A percentile compares a stretch with the other conserved stretches of the same genome.
Evolutionary conservation across 2,329 filamentous ascomycete genomes (phyloP).

Genomic region (Alternaria solani): DNA sequence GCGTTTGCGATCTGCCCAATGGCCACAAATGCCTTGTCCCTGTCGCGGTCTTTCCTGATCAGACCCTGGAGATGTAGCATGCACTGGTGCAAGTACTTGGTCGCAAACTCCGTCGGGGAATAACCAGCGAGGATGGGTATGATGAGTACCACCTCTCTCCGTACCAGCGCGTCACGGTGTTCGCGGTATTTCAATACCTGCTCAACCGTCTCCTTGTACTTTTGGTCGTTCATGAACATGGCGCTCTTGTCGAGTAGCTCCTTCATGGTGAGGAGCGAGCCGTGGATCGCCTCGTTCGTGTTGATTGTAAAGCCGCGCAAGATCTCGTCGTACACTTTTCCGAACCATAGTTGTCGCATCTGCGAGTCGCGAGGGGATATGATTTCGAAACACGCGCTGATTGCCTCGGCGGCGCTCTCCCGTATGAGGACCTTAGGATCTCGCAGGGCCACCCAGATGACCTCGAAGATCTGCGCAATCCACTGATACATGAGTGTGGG

Average conservation of each 20-base stretch:
- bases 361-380: slow-evolving; percentile 90
- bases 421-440: slow-evolving; percentile 91
- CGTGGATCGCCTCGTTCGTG: slow-evolving; percentile 88
- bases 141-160: slow-evolving; percentile 86
- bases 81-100: slow-evolving; percentile 88
- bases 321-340: slow-evolving; percentile 87
- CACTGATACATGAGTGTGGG: slow-evolving; percentile 96
- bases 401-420: slow-evolving; percentile 88
- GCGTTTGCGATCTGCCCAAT: slow-evolving; percentile 97
- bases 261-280: slow-evolving; percentile 90
- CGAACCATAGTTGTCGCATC: slow-evolving; percentile 87
- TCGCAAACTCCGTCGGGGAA: slow-evolving; percentile 87
- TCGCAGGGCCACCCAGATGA: slow-evolving; percentile 93
- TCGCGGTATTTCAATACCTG: slow-evolving; percentile 93
- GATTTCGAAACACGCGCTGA: slow-evolving; percentile 95
- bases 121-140: slow-evolving; percentile 95
- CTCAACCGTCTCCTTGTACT: slow-evolving; percentile 89
- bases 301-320: slow-evolving; percentile 76
- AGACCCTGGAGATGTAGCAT: slow-evolving; percentile 96
- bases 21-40: slow-evolving; percentile 93
- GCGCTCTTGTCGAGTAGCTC: slow-evolving; percentile 93
- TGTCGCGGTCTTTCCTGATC: slow-evolving; percentile 87
- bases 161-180: slow-evolving; percentile 85
- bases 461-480: slow-evolving; percentile 92
- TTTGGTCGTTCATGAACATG: slow-evolving; percentile 97